Evolutionary conservation across 2,329 filamentous ascomycete genomes (phyloP).

Genomic region (Claviceps pazoutovae): DNA sequence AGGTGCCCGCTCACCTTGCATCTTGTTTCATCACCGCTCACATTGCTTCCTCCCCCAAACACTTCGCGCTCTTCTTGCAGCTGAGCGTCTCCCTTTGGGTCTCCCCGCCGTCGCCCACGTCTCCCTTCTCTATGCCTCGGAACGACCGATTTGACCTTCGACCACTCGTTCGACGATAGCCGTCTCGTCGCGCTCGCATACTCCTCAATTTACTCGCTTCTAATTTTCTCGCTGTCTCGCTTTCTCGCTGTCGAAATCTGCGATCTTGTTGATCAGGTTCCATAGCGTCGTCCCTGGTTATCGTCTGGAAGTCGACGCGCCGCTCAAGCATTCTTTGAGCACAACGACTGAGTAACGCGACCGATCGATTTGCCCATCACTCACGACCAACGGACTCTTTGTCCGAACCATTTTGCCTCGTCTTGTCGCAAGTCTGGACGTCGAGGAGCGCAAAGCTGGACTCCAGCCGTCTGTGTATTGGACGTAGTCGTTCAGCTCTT

Average conservation of each 20-base stretch:
- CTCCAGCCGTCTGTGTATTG: not conserved
- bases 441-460: slow-evolving; percentile 2
- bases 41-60: slow-evolving; percentile 3
- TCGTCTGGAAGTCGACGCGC: not conserved
- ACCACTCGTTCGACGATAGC: slow-evolving; percentile 4
- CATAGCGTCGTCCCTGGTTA: not conserved
- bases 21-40: slow-evolving; percentile 8
- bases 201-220: no score
- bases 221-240: not conserved
- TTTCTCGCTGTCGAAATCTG: not conserved
- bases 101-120: not conserved
- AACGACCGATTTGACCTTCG: not conserved
- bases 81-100: not conserved
- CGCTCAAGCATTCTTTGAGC: not conserved
- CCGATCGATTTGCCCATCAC: not conserved
- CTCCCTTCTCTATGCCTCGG: slow-evolving; percentile 3
- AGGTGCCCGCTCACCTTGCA: slow-evolving; percentile 4
- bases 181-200: not conserved
- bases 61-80: not conserved
- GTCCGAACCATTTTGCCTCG: not conserved
- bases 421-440: slow-evolving; percentile 1
- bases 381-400: not conserved
- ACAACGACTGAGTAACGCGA: not conserved
- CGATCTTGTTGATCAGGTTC: not conserved
- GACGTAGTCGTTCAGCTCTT: not conserved